phyloP scores from a whole-genome alignment of 2,329 filamentous ascomycete genomes.

The Thelonectria olida region DNA sequence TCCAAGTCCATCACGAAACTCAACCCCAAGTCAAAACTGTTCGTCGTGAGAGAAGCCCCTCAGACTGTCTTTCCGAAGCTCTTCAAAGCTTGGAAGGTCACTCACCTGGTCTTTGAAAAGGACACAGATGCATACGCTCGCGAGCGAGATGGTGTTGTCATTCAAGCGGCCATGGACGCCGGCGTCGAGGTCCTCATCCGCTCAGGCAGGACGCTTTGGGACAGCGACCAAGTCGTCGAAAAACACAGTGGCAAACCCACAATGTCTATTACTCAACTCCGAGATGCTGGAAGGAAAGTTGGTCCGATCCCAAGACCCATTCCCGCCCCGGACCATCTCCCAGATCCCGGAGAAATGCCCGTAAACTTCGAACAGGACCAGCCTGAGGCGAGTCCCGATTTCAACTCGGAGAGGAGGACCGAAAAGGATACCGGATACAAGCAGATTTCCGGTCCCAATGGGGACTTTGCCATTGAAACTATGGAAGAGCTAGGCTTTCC shows the following conservation, averaged over 20 bases:
- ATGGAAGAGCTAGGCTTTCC: constrained; percentile 76
- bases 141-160: constrained; percentile 69
- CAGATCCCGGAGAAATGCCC: constrained; percentile 71
- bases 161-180: constrained; percentile 66
- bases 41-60: constrained; percentile 76
- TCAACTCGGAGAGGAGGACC: constrained; percentile 66
- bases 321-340: constrained; percentile 65
- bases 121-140: constrained; percentile 79
- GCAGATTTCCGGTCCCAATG: constrained; percentile 71
- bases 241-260: constrained; percentile 75
- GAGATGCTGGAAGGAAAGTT: constrained; percentile 69
- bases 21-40: constrained; percentile 76
- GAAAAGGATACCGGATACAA: constrained; percentile 66
- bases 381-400: constrained; percentile 62
- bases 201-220: constrained; percentile 76
- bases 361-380: constrained; percentile 66
- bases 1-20: constrained; percentile 72
- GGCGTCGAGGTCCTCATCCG: constrained; percentile 74
- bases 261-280: constrained; percentile 77
- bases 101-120: constrained; percentile 81
- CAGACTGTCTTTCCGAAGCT: constrained; percentile 77
- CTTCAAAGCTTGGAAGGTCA: constrained; percentile 77
- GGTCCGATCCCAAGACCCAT: constrained; percentile 70
- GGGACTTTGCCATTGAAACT: constrained; percentile 76
- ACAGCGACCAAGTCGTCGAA: constrained; percentile 74